Evolutionary conservation across 352 stramenopile species (phyloP), one percentile per base, ranked within the genome.

Genomic region (Phytophthora europaea): DNA sequence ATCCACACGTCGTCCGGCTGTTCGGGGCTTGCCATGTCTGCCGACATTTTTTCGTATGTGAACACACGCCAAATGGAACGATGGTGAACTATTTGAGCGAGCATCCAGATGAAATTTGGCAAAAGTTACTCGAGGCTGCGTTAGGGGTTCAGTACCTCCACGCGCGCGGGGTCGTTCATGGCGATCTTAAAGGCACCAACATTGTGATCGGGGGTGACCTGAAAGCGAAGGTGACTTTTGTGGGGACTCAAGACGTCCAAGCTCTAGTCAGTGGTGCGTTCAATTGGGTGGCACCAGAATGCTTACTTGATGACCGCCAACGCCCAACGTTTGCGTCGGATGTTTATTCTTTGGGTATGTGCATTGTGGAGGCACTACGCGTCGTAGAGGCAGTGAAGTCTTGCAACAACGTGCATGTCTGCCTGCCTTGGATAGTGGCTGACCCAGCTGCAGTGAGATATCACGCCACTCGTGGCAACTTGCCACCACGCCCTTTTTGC

Each of bases 291-390:
- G 43, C 43, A 22, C 43, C 43, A 50, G 43, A 50, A 50, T 50
- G 43, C 16, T 6, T 23, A 50, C 7, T 0, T 20, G 2, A 50
- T 22, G 16, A 50, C 43, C 9, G 1, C 43, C 0, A 8, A 50
- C 43, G 18, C 7, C 43, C 43, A 50, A 23, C 56, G 6, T 28
- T 22, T 45, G n/a, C 34, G 20, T 70, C 70, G 4, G 70, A 76
- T 43, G 43, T 76, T 3, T 76, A 72, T 40, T 72, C 70, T 60
- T 36, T 72, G 12, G 63, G 70, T 31, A 70, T 78, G 70, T 70
- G 65, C 54, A 74, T 78, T 56, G n/a, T 78, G n/a, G 65, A 78
- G 53, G 65, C 70, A 23, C 43, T 50, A n/a, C 43, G 43, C 15
- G 43, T 50, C 8, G 43, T 50, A 12, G 43, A 50, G 6, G 18